Conservation (phyloP, 495 filamentous ascomycete species). For the Penicillium riverlandense region DNA sequence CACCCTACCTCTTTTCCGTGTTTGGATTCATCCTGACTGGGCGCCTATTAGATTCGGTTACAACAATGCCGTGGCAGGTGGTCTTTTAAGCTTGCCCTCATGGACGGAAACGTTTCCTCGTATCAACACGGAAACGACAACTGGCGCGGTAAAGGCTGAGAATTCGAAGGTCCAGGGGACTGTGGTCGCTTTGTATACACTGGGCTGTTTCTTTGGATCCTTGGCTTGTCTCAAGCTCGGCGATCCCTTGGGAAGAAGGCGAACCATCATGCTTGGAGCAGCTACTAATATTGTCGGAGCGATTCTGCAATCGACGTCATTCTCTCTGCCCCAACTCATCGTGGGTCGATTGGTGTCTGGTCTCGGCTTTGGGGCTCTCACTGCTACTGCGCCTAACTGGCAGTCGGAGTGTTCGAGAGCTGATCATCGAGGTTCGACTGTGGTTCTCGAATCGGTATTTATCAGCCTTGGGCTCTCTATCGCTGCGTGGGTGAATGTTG, state of each 20-base stretch:
- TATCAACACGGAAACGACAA: too few relatives aligned
- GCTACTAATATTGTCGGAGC: conserved; percentile 47
- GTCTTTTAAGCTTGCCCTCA: too few relatives aligned
- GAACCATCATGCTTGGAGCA: conserved; percentile 40
- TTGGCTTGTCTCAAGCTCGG: conserved; percentile 42
- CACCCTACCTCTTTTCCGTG: too few relatives aligned
- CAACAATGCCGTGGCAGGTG: too few relatives aligned
- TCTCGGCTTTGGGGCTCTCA: conserved; percentile 51
- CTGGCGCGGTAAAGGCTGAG: too few relatives aligned
- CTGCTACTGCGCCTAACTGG: conserved; percentile 53
- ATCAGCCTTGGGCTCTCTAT: conserved; percentile 46
- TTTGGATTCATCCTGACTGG: too few relatives aligned
- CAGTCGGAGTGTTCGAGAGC: conserved; percentile 24
- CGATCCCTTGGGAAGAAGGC: conserved; percentile 46
- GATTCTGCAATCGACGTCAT: conserved; percentile 38
- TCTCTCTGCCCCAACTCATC: conserved; percentile 8
- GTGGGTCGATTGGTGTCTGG: conserved; percentile 47
- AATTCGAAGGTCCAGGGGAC: neutral
- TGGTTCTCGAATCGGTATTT: conserved; percentile 31
- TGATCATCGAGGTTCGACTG: conserved; percentile 34
- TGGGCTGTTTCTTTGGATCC: conserved; percentile 44
- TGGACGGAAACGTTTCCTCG: too few relatives aligned
- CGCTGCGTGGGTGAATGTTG: conserved; percentile 34
- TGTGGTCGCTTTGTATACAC: neutral
- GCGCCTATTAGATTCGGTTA: too few relatives aligned